Percentiles rank a stretch among this genome's conserved stretches.
Evolutionary conservation across 139 green algal species (phyloP).

Genomic region (Chlamydomonas schloesseri): DNA sequence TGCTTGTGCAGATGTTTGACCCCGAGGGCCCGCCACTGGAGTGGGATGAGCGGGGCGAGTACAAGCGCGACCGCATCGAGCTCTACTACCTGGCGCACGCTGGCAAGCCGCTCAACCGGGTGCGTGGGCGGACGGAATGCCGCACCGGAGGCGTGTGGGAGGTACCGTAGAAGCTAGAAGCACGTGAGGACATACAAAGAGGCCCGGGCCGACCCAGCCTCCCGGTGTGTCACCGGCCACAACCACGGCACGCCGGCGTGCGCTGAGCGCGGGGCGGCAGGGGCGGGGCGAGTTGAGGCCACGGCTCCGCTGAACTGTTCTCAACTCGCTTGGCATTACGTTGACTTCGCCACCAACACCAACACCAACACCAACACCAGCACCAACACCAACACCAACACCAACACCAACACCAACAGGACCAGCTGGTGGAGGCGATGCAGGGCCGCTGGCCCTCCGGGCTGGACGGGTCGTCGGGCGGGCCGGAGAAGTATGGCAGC

Average conservation of each 20-base stretch:
- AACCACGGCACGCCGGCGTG: no score
- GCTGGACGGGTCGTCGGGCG: conserved; percentile 54
- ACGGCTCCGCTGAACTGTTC: no score
- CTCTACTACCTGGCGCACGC: conserved; percentile 88
- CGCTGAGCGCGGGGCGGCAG: neutral
- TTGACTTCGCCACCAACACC: no score
- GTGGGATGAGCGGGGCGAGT: conserved; percentile 82
- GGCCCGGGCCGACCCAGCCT: no score
- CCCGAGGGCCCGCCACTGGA: conserved; percentile 77
- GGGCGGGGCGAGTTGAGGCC: no score
- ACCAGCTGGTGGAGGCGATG: conserved; percentile 67
- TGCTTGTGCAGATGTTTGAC: conserved; percentile 78
- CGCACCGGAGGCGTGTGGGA: neutral
- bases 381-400: no score
- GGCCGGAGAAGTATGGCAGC: conserved; percentile 74
- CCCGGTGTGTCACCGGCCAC: no score
- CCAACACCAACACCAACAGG: no score
- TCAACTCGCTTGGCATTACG: no score
- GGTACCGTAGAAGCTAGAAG: neutral
- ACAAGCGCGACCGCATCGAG: conserved; percentile 80
- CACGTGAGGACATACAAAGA: no score
- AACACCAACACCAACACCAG: no score
- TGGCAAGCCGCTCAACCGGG: conserved; percentile 58
- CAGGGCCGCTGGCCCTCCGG: conserved; percentile 78
- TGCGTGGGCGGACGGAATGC: neutral